phyloP scores from a whole-genome alignment of 2,329 filamentous ascomycete species.

The Emergomyces africanus region DNA sequence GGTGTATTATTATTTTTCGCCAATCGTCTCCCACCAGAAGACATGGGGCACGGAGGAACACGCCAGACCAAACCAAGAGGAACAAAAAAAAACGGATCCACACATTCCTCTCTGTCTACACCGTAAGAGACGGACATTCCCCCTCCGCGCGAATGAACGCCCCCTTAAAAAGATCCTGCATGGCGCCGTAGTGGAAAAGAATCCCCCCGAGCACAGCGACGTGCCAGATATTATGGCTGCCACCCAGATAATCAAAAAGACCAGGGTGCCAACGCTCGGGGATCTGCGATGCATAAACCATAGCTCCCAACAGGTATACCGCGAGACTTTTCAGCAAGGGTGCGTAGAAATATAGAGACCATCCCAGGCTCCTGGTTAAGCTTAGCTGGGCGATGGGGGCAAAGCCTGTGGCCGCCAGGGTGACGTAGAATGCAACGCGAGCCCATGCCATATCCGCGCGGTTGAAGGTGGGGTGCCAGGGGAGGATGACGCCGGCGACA shows the following conservation, averaged over 20 bases:
- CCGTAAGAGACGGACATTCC: slow-evolving; percentile 18
- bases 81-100: not conserved
- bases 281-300: slow-evolving; percentile 81
- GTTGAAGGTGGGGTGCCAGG: slow-evolving; percentile 96
- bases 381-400: slow-evolving; percentile 76
- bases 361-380: slow-evolving; percentile 60
- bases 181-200: slow-evolving; percentile 90
- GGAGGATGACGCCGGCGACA: slow-evolving; percentile 74
- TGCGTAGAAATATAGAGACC: slow-evolving; percentile 81
- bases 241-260: slow-evolving; percentile 87
- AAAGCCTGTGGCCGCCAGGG: slow-evolving; percentile 77
- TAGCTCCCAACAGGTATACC: slow-evolving; percentile 75
- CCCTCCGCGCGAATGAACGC: slow-evolving; percentile 57
- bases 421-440: slow-evolving; percentile 82
- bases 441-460: slow-evolving; percentile 83
- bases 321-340: slow-evolving; percentile 71
- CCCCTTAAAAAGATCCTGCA: slow-evolving; percentile 83
- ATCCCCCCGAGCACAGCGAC: slow-evolving; percentile 88
- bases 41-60: not conserved
- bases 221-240: slow-evolving; percentile 97
- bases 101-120: not conserved
- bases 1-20: not conserved
- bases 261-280: slow-evolving; percentile 90
- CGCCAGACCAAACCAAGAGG: not conserved
- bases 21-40: too few relatives aligned